A percentile compares a stretch with the other conserved stretches of the same genome.
phyloP scores from a whole-genome alignment of 1,139 yeast species.

The Diutina siamensis region DNA sequence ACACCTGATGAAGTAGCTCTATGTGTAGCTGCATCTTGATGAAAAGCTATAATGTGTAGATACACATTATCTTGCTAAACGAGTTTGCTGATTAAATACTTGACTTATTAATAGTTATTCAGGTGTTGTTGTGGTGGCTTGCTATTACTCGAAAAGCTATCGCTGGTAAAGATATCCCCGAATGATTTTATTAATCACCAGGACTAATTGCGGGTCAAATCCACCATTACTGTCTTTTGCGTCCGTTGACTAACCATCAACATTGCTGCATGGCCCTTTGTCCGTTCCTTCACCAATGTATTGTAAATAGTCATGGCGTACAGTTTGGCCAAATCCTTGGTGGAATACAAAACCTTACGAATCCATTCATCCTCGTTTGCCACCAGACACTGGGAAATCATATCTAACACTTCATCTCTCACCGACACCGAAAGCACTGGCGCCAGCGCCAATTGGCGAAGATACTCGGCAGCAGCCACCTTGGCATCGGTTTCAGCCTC shows the following conservation, averaged over 20 bases:
- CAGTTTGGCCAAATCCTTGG: slow-evolving; percentile 54
- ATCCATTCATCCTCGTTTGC: slow-evolving; percentile 70
- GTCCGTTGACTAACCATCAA: slow-evolving; percentile 65
- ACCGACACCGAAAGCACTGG: slow-evolving; percentile 71
- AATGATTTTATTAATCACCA: no score
- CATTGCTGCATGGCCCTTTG: slow-evolving; percentile 64
- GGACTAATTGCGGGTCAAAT: slow-evolving; percentile 19
- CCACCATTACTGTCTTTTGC: slow-evolving; percentile 54
- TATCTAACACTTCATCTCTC: slow-evolving; percentile 73
- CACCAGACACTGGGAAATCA: slow-evolving; percentile 68
- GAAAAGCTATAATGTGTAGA: no score
- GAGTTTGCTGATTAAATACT: no score
- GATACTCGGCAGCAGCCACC: slow-evolving; percentile 42
- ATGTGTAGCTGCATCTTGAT: no score
- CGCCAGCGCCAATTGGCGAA: slow-evolving; percentile 45
- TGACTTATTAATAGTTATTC: no score
- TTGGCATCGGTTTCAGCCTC: slow-evolving; percentile 64
- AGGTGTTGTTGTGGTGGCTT: no score
- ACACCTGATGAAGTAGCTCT: no score
- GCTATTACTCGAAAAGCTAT: no score
- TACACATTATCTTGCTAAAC: no score
- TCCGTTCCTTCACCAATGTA: slow-evolving; percentile 59
- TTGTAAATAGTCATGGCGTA: slow-evolving; percentile 64
- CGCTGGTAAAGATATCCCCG: no score
- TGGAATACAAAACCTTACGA: slow-evolving; percentile 61